Evolutionary conservation across 768 basidiomycete genomes (phyloP).

Genomic region (Tricholoma sp.): DNA sequence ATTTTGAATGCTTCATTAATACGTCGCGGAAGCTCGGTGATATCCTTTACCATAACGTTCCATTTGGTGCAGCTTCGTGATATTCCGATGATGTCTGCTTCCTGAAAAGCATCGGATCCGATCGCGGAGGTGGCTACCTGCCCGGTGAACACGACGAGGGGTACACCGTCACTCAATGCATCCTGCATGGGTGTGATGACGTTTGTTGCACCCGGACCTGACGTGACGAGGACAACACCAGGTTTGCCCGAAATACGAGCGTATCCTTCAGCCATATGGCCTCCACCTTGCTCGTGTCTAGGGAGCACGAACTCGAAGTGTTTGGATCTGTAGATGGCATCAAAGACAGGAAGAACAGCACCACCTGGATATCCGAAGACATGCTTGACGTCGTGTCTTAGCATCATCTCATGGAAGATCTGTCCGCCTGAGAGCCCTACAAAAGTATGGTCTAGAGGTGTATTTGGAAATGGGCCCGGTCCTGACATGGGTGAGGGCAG

Average conservation of each 20-base stretch:
- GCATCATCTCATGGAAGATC: constrained; percentile 99
- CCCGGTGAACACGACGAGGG: constrained; percentile 92
- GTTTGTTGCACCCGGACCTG: constrained; percentile 97
- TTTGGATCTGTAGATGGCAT: constrained; percentile 94
- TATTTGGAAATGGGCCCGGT: constrained; percentile 37
- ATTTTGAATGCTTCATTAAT: constrained; percentile 99
- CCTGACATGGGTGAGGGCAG: constrained; percentile 27
- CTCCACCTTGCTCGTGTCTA: constrained; percentile 96
- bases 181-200: constrained; percentile 98
- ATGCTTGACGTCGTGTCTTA: constrained; percentile 92
- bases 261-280: constrained; percentile 99
- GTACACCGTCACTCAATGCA: constrained; percentile 89
- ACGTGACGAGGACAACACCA: constrained; percentile 96
- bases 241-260: constrained; percentile 97
- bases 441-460: constrained; percentile 74
- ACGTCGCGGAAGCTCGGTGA: constrained; percentile 87
- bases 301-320: constrained; percentile 96
- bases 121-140: constrained; percentile 99
- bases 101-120: constrained; percentile 98
- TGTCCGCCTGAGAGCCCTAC: constrained; percentile 93
- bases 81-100: constrained; percentile 96
- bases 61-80: constrained; percentile 97
- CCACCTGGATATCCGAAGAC: constrained; percentile 98
- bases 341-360: constrained; percentile 98
- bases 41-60: constrained; percentile 99